phyloP scores from a whole-genome alignment of 163 green algal species.

The Volvox carteri region DNA sequence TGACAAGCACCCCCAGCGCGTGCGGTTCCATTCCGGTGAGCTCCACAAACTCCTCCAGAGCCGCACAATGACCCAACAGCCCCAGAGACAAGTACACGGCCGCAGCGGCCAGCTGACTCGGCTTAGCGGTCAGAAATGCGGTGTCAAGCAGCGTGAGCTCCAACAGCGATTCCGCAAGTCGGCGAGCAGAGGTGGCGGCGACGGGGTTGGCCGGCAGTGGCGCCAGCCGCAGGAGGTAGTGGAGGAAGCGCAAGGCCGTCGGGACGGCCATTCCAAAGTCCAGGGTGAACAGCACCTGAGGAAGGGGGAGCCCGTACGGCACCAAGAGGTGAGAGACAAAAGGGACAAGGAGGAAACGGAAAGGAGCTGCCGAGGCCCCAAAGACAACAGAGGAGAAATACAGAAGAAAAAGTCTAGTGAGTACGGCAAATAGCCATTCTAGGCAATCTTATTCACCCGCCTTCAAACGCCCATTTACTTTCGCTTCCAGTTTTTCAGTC shows the following conservation, averaged over 20 bases:
- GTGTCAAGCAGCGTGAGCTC: conserved; percentile 50
- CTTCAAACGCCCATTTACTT: too few species aligned
- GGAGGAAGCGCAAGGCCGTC: conserved; percentile 47
- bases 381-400: too few species aligned
- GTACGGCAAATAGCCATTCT: too few species aligned
- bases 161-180: conserved; percentile 50
- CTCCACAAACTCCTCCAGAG: conserved; percentile 2
- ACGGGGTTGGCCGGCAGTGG: conserved; percentile 1
- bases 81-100: conserved; percentile 47
- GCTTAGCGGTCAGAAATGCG: background rate
- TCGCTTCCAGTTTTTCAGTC: too few species aligned
- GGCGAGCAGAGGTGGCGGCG: background rate
- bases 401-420: too few species aligned
- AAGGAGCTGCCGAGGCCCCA: too few species aligned
- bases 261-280: conserved; percentile 12
- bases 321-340: too few species aligned
- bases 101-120: background rate
- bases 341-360: too few species aligned
- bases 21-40: background rate
- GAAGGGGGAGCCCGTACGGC: too few species aligned
- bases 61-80: background rate
- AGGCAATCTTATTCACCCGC: too few species aligned
- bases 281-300: conserved; percentile 40
- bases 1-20: conserved; percentile 9
- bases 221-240: conserved; percentile 47